phyloP scores from a whole-genome alignment of 208 protist species.

The Herpetomonas tarakana region DNA sequence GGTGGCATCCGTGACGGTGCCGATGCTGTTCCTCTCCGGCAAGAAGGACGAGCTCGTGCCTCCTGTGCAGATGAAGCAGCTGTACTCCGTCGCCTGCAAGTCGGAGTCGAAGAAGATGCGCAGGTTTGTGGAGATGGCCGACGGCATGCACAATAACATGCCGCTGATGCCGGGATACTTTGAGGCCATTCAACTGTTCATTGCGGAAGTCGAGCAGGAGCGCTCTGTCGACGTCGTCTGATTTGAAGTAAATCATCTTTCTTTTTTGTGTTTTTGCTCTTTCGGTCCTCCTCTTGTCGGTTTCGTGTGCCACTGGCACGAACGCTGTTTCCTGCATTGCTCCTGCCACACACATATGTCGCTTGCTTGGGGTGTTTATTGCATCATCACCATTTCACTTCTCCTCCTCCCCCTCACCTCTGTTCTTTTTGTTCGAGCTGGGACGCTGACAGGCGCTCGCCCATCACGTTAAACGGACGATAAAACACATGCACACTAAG shows the following conservation, averaged over 20 bases:
- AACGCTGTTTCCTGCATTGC: too few species aligned
- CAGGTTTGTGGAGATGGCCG: constrained; percentile 59
- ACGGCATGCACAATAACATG: constrained; percentile 75
- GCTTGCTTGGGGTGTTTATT: too few species aligned
- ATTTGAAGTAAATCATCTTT: constrained; percentile 1
- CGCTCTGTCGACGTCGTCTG: not conserved
- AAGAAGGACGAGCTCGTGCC: constrained; percentile 86
- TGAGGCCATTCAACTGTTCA: constrained; percentile 50
- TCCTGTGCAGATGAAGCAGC: constrained; percentile 62
- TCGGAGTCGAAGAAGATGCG: constrained; percentile 18
- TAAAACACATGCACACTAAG: too few species aligned
- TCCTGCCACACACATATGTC: too few species aligned
- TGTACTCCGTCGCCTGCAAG: constrained; percentile 46
- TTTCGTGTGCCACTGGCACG: not conserved
- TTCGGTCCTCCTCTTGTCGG: not conserved
- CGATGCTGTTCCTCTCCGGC: constrained; percentile 85
- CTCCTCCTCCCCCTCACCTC: too few species aligned
- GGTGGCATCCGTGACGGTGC: constrained; percentile 27
- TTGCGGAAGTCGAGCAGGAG: constrained; percentile 25
- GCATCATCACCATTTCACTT: too few species aligned
- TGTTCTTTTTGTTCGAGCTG: too few species aligned
- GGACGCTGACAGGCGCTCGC: too few species aligned
- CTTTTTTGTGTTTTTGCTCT: constrained; percentile 17
- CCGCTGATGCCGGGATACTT: constrained; percentile 53
- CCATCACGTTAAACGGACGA: too few species aligned